Evolutionary conservation across 352 stramenopile species (phyloP), one percentile per base, ranked within the genome.

Genomic region (Thraustochytrium sp.): DNA sequence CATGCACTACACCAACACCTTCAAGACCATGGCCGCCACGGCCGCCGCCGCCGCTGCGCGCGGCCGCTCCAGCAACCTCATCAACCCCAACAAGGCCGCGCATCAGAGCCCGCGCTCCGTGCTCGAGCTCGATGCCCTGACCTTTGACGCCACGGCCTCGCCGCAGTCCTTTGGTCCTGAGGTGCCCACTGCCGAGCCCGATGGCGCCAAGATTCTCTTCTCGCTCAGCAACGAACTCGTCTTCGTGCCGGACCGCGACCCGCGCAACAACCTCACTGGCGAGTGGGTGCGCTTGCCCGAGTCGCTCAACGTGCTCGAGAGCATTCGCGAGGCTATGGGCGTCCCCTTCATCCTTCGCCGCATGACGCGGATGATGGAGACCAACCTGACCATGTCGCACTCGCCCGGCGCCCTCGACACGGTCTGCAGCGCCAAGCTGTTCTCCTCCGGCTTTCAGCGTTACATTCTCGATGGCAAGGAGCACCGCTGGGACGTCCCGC

Each of bases 401-500:
- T 46, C 11, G 21, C 31, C 31, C 2, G 68, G 68, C 31, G 48
- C 48, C 11, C 37, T 80, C 34, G 68, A 80, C 23, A 48, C 68
- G 31, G 21, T 75, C 44, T 29, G 48, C 2, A 65, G 76, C 51
- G 34, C 31, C 51, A 80, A 80, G 49, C 68, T 80, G 36, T 53
- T 80, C 23, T 80, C 68, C 31, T 55, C 31, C 11, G 68, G 68
- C 18, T 80, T 80, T 3, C 68, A 80, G 51, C 68, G 68, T 26
- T 80, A 80, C 51, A 51, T 80, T 46, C 68, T 80, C 29, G 68
- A 80, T 26, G 68, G 68, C 34, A 64, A 80, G 68, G 68, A 80
- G 68, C 68, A 80, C 29, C 48, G 31, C 44, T 80, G 68, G 68
- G 36, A 65, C 18, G 44, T 80, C 1, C 68, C 68, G 37, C 68